Base-by-base conservation (phyloP, 805 yeast species). In the Cyberlindnera samutprakarnensis region DNA sequence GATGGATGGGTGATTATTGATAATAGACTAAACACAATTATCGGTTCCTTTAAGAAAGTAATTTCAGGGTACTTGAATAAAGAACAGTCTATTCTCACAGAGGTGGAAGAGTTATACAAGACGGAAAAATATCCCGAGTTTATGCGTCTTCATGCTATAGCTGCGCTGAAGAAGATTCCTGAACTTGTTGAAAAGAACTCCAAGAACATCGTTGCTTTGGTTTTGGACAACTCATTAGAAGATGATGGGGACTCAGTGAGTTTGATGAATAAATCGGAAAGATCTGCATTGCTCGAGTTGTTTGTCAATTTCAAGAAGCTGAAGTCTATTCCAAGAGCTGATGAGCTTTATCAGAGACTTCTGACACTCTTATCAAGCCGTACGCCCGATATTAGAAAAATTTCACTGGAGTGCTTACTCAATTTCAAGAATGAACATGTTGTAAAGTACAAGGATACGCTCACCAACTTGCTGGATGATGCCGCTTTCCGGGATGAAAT, bases 401-500 rank as follows among this genome's bases (percentile, higher is more conserved):
- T 75, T 20, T 92, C 96, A 0, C 62, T 92, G 28, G 69, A 72
- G 28, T 78, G 81, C 25, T 48, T 92, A 5, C 56, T 86, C 23
- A 74, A 81, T 24, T 81, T 71, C 64, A 75, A 77, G 42, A 64
- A 69, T 29, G 66, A 70, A 2, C 63, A 62, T 4, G 57, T 85
- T 21, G 68, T 67, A 32, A 81, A 78, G 50, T 90, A 86, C 50
- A 65, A 68, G 35, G 95, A 81, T 38, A 78, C 79, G 43, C 60
- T 92, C 45, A 68, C 60, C 28, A 87, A 80, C 40, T 56, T 92
- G 36, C 61, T 90, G 13, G 96, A 90, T 53, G 94, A 86, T 39
- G 72, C 83, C 3, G 61, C 79, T 13, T 88, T 86, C 61, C 73
- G 86, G 37, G 98, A 92, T 56, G 96, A 88, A 56, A 61, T 88